Base-by-base conservation (phyloP, 805 yeast species). In the Yamadazyma philogaea region DNA sequence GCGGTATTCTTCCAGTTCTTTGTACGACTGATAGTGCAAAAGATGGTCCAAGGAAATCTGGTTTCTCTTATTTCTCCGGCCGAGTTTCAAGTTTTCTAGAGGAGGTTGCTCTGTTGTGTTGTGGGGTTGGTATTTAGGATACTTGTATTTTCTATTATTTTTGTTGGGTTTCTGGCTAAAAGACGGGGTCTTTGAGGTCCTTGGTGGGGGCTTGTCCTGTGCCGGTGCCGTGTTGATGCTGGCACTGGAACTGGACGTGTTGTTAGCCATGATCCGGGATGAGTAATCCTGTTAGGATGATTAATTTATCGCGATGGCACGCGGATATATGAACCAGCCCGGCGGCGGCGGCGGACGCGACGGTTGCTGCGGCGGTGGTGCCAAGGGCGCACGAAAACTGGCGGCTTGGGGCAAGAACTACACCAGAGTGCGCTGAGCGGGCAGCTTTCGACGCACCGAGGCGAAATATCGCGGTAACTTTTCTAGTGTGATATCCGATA, bases 31-130 rank as follows among this genome's bases (percentile, higher is more conserved):
- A 51, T 80, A 82, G 35, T 82, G 84, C 35, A 85, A 58, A 42
- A 85, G 64, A 61, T 85, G 90, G 51, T 82, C 81, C 42, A 84
- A 39, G 3, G 53, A 49, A 10, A 49, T 40, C 30, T 44, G 43
- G n/a, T 44, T 44, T 32, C 31, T 31, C 20, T 32, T 36, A 21
- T 27, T 36, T 27, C 36, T 35, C 15, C 27, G 34, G 19, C 43
- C 30, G 16, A 34, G 37, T 21, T 34, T 34, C 7, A 22, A 24
- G 28, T 21, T 34, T n/a, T 34, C 37, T 7, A 34, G 14, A 12
- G 10, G 35, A 18, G 18, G 33, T 11, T 11, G 28, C n/a, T 24
- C 28, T 24, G 28, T 4, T 24, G 10, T 24, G 12, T 24, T 30
- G 8, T 16, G 33, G 15, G 33, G 33, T n/a, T 8, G 33, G 8